Base-by-base conservation (phyloP, 108 stramenopile genomes). In the Skeletonema grethae region DNA sequence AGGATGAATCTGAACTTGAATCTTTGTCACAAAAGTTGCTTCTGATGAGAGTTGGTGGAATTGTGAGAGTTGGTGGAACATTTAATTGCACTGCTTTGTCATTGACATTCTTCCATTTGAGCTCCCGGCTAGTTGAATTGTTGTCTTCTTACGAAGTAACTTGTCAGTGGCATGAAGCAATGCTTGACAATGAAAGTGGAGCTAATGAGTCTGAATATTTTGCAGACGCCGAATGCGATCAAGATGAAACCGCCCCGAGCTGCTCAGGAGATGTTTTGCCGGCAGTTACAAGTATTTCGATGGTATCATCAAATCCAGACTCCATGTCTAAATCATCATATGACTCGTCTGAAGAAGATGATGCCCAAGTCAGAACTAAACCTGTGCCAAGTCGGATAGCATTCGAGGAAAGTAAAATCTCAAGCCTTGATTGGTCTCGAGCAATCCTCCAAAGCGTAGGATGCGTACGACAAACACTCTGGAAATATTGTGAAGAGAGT, bases 31-130 rank as follows among this genome's bases (percentile, higher is more conserved):
- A 64, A 38, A 67, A 50, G 35, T 25, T 72, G 24, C 41, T 77
- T 8, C 15, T 43, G 2, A 39, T 28, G 34, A 18, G 55, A 55
- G 31, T 64, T 57, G 29, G 72, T 55, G 41, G 41, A 15, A 43
- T 38, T 24, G 24, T 28, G 34, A 18, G 63, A 55, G 18, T 64
- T 56, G 29, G 73, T 57, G 57, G 61, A 30, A 58, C 25, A 36
- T 22, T 62, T 38, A 60, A 41, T 50, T 56, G 38, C 53, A 67
- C 7, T 61, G 53, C 57, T 34, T 25, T 67, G 12, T 61, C 66
- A 48, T 72, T 70, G 7, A 35, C 66, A 18, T 79, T 79, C 60
- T 79, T 57, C 16, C 66, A 72, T 67, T 70, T 69, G 7, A 20
- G 57, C 28, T 62, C 65, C 32, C 59, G 77, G 10, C 43, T 65